A percentile compares a stretch with the other conserved stretches of the same genome.
Evolutionary conservation across 1,139 yeast species (phyloP).

Genomic region (Yamadazyma diospyri): DNA sequence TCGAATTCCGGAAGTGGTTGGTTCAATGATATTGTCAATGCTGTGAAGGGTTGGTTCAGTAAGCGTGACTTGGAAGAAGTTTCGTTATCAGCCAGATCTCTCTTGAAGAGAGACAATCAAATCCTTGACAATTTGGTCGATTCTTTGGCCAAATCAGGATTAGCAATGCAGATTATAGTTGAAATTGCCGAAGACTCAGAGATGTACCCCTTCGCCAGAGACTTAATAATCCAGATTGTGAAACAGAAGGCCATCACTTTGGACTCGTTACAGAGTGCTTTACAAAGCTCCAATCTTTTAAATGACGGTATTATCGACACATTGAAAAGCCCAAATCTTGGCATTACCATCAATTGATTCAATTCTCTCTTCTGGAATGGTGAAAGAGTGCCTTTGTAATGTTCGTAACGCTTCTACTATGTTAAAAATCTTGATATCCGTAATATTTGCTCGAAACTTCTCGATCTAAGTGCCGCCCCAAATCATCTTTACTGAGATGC

Average conservation of each 20-base stretch:
- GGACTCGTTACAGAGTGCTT: slow-evolving; percentile 15
- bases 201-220: slow-evolving; percentile 19
- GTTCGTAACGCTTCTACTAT: no score
- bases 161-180: slow-evolving; percentile 23
- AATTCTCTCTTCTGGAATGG: neutral
- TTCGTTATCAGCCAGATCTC: slow-evolving; percentile 3
- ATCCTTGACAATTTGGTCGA: slow-evolving; percentile 22
- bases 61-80: slow-evolving; percentile 12
- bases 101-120: slow-evolving; percentile 22
- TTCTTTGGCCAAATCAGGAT: slow-evolving; percentile 29
- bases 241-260: slow-evolving; percentile 16
- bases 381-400: no score
- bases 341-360: slow-evolving; percentile 7
- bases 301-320: slow-evolving; percentile 17
- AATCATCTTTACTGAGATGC: no score
- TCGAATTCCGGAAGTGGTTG: slow-evolving; percentile 7
- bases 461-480: no score
- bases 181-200: slow-evolving; percentile 13
- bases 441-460: no score
- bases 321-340: slow-evolving; percentile 12
- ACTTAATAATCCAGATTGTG: slow-evolving; percentile 18
- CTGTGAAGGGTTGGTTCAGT: slow-evolving; percentile 13
- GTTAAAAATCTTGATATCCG: no score
- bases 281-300: slow-evolving; percentile 16
- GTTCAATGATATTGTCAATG: slow-evolving; percentile 5